Evolutionary conservation across 129 eudicot genomes (phyloP).

Genomic region (Silybum marianum): DNA sequence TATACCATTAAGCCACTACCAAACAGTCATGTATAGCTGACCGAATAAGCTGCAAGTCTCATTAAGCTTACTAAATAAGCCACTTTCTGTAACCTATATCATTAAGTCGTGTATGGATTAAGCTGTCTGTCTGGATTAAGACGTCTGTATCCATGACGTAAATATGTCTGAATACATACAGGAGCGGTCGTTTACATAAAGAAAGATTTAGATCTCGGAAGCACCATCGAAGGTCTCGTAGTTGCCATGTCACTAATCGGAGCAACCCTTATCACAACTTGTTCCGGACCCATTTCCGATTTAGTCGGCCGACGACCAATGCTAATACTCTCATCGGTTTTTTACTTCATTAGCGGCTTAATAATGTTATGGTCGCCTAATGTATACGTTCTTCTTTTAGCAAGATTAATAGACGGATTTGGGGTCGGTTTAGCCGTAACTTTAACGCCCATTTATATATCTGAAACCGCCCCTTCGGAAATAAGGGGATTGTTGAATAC

Average conservation of each 20-base stretch:
- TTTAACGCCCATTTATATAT: constrained; percentile 54
- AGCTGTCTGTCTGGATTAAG: background rate
- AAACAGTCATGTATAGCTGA: too few relatives aligned
- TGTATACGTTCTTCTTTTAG: constrained; percentile 53
- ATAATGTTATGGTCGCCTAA: constrained; percentile 70
- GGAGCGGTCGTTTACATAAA: constrained; percentile 58
- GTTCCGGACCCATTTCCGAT: constrained; percentile 65
- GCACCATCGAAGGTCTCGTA: constrained; percentile 58
- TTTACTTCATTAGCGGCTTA: constrained; percentile 54
- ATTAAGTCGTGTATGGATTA: background rate
- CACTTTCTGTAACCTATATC: too few relatives aligned
- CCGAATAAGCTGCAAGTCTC: too few relatives aligned
- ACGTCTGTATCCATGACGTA: background rate
- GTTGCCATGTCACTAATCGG: constrained; percentile 69
- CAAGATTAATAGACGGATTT: constrained; percentile 57
- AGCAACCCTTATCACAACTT: constrained; percentile 61
- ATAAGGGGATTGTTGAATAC: constrained; percentile 55
- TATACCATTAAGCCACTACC: too few relatives aligned
- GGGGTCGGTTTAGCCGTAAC: constrained; percentile 67
- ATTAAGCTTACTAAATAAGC: too few relatives aligned
- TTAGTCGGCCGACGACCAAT: constrained; percentile 59
- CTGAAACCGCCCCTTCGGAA: constrained; percentile 64
- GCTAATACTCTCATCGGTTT: constrained; percentile 53
- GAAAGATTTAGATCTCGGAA: constrained; percentile 44
- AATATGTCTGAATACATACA: constrained; percentile 4